Evolutionary conservation across 441 rosid species (phyloP).

Genomic region (Dalechampia spathulata): DNA sequence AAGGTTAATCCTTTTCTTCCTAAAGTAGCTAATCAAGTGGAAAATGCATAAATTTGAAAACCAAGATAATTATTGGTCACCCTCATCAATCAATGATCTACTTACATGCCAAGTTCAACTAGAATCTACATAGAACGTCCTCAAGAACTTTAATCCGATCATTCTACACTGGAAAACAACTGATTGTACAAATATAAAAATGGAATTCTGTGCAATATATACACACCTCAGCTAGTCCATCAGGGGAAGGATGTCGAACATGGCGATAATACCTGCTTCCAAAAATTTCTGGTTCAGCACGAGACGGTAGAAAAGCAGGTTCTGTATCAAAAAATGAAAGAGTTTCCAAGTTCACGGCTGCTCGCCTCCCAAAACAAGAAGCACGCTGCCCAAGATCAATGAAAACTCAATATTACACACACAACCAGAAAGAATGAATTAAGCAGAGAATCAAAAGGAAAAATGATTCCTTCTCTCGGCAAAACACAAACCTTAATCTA

Average conservation of each 20-base stretch:
- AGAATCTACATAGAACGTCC: too few relatives aligned
- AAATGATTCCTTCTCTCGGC: too few relatives aligned
- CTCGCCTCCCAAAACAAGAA: conserved; percentile 41
- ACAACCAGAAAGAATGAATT: not conserved
- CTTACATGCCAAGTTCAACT: too few relatives aligned
- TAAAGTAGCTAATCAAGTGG: too few relatives aligned
- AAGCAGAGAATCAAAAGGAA: not conserved
- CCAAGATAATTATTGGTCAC: too few relatives aligned
- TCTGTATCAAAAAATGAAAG: conserved; percentile 35
- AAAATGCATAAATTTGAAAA: too few relatives aligned
- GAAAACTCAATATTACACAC: conserved; percentile 17
- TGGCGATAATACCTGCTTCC: conserved; percentile 51
- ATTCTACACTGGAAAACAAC: not conserved
- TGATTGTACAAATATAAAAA: not conserved
- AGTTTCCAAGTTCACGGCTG: conserved; percentile 44
- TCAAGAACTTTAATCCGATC: too few relatives aligned
- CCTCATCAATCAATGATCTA: too few relatives aligned
- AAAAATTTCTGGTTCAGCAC: conserved; percentile 31
- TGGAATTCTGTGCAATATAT: not conserved
- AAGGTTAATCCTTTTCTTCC: too few relatives aligned
- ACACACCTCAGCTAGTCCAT: conserved; percentile 72
- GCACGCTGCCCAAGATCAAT: conserved; percentile 42
- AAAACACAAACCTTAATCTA: too few relatives aligned
- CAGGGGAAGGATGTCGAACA: conserved; percentile 66
- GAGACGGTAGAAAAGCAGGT: conserved; percentile 25